Evolutionary conservation across 176 grass and related monocot genomes (phyloP), one percentile per base, ranked within the genome.

Genomic region (Phyllostachys edulis): DNA sequence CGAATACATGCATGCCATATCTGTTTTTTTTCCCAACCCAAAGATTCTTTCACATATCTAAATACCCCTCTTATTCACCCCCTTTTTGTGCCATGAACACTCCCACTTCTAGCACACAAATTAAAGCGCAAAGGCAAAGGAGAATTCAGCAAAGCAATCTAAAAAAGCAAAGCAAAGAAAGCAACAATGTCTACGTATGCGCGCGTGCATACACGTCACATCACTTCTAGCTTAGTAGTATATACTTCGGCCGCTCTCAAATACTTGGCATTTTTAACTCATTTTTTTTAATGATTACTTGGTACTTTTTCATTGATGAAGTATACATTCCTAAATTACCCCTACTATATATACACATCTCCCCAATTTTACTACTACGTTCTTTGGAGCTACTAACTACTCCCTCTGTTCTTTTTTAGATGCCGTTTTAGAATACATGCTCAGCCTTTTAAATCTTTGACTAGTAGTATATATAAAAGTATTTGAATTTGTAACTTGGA

Each of bases 1-100:
- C 34, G 54, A 21, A 71, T 44, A 56, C 10, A 46, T 29, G 8
- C 29, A 72, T 72, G 44, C 45, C 20, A 63, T 46, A 72, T 86
- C 61, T 39, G 39, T 62, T 26, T 17, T 34, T 17, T 34, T 38
- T 56, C 13, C 27, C 16, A 20, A 5, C 41, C 55, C 39, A 87
- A 87, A 82, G 78, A 87, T 87, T 87, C 49, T 67, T 76, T 9
- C 15, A 65, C 60, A 21, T 32, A 63, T 73, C 56, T 9, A 69
- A 71, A 45, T 73, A 62, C 78, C 24, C 72, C 27, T 49, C 49
- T 77, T 61, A 69, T 75, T 76, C 80, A 17, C 26, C 44, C 4
- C 21, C 12, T 39, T 27, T 40, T 23, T 50, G 45, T 18, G 72
- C 50, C 50, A 75, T 56, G 72, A 75, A 55, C 29, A 75, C 72